These are phyloP conservation scores for Hanseniaspora lindneri DNA, from an alignment of 805 yeast genomes.

Conservation along the genomic window DNA sequence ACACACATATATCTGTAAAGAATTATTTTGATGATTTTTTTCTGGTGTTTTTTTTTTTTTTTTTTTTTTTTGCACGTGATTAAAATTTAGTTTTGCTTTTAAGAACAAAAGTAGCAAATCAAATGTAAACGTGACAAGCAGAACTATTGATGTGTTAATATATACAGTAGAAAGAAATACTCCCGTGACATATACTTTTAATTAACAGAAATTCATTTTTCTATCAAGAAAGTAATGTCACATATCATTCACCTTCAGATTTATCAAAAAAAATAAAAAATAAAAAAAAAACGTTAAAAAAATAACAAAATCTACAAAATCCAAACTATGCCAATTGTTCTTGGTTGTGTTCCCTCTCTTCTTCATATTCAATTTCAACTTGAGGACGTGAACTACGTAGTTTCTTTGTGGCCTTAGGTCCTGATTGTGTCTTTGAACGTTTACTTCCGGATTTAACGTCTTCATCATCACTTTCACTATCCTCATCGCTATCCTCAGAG, in stretches of 20 bases:
- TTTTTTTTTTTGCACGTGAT: no score
- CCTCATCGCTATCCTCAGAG: conserved; percentile 32
- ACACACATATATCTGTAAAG: not conserved
- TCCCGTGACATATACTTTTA: no score
- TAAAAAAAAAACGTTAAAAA: not conserved
- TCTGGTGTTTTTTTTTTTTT: no score
- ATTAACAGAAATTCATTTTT: no score
- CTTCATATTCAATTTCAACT: conserved; percentile 76
- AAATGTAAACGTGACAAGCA: no score
- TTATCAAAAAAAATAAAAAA: not conserved
- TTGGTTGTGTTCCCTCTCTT: conserved; percentile 37
- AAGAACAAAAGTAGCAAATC: no score
- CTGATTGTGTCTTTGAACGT: conserved; percentile 68
- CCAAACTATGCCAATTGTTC: conserved; percentile 20
- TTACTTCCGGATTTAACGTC: conserved; percentile 33
- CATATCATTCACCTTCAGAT: no score
- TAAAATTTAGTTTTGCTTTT: no score
- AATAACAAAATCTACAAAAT: not conserved
- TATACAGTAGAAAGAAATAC: no score
- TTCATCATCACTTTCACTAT: conserved; percentile 32
- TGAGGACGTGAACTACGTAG: conserved; percentile 39
- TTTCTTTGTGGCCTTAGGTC: conserved; percentile 61
- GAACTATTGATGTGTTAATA: no score
- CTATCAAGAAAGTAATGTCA: no score
- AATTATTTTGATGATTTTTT: not conserved